Conservation (phyloP, 371 early-diverging fungal species). For the Mucor indicus region DNA sequence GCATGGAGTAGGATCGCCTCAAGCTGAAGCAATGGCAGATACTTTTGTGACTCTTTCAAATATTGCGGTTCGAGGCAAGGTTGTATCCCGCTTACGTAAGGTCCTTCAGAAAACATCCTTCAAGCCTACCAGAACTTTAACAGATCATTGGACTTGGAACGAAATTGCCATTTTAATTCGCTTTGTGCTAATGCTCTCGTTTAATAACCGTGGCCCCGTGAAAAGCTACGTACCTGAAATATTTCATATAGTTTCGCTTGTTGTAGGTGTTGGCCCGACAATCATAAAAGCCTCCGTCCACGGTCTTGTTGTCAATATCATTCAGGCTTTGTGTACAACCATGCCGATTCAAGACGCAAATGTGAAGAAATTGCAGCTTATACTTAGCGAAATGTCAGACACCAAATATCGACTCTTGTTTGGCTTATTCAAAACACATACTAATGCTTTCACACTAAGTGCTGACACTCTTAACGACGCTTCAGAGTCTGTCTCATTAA, state of each 20-base stretch:
- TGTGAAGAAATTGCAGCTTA: constrained; percentile 53
- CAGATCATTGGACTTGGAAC: constrained; percentile 83
- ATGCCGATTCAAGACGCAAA: constrained; percentile 66
- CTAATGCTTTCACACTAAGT: constrained; percentile 67
- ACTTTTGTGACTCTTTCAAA: constrained; percentile 83
- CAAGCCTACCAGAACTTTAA: constrained; percentile 68
- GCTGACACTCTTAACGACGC: constrained; percentile 65
- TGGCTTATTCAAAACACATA: constrained; percentile 71
- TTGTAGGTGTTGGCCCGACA: constrained; percentile 84
- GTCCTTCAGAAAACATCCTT: constrained; percentile 72
- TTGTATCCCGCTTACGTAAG: constrained; percentile 78
- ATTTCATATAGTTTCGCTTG: constrained; percentile 77
- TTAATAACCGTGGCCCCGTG: constrained; percentile 74
- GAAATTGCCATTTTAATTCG: constrained; percentile 87
- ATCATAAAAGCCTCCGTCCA: constrained; percentile 86
- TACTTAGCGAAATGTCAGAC: constrained; percentile 73
- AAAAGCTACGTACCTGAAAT: constrained; percentile 86
- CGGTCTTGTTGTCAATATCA: constrained; percentile 87
- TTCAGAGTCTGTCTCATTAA: constrained; percentile 67
- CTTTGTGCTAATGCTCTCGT: constrained; percentile 85
- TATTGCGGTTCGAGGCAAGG: constrained; percentile 77
- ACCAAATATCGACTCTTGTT: constrained; percentile 77
- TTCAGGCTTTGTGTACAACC: constrained; percentile 83
- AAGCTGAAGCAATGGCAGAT: constrained; percentile 86
- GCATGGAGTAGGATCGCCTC: constrained; percentile 74